phyloP scores from a whole-genome alignment of 208 protist species.

The Tetramitus jugosus region DNA sequence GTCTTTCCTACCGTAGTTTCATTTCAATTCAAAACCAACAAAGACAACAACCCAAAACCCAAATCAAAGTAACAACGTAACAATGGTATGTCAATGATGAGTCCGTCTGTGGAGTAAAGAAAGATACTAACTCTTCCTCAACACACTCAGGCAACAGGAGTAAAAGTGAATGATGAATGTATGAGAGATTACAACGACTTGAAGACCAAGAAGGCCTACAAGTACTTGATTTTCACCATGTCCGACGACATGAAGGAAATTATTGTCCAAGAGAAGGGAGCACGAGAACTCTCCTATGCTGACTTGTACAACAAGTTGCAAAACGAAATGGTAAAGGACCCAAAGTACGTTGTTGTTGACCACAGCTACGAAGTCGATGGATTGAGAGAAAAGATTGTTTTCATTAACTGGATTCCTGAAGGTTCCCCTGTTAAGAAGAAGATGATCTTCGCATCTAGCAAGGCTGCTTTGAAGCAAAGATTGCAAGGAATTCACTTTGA shows the following conservation, averaged over 20 bases:
- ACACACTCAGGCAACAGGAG: neutral
- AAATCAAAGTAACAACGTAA: too few relatives aligned
- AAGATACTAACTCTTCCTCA: too few relatives aligned
- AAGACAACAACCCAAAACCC: too few relatives aligned
- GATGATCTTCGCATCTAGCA: constrained; percentile 35
- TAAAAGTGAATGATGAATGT: neutral
- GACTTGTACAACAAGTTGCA: constrained; percentile 46
- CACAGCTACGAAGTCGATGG: constrained; percentile 42
- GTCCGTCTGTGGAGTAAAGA: too few relatives aligned
- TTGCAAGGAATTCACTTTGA: constrained; percentile 44
- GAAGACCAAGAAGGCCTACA: neutral
- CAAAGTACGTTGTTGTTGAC: constrained; percentile 56
- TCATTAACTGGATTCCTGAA: constrained; percentile 43
- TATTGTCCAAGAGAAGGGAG: neutral
- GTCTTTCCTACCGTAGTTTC: too few relatives aligned
- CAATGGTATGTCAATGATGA: too few relatives aligned
- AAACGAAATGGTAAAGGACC: constrained; percentile 33
- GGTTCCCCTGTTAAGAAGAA: constrained; percentile 31
- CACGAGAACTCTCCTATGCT: constrained; percentile 23
- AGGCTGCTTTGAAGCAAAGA: constrained; percentile 36
- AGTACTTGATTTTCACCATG: neutral
- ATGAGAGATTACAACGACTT: neutral
- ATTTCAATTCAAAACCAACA: too few relatives aligned
- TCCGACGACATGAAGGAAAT: neutral
- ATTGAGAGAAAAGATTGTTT: constrained; percentile 47